phyloP scores from a whole-genome alignment of 2,329 filamentous ascomycete genomes.

The Talaromyces marneffei region DNA sequence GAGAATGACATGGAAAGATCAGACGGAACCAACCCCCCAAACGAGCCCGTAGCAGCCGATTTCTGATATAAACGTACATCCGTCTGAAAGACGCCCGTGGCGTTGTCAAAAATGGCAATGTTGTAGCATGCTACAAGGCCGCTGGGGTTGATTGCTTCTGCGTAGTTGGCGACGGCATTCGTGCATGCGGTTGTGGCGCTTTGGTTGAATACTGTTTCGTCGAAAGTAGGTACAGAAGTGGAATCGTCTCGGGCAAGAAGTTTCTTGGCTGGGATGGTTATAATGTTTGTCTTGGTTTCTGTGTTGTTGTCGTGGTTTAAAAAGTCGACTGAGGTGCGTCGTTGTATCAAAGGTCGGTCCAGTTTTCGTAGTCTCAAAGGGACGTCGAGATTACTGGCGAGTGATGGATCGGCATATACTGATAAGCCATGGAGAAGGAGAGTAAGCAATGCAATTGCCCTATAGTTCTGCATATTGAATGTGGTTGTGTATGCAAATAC shows the following conservation, averaged over 20 bases:
- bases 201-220: slow-evolving; percentile 23
- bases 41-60: slow-evolving; percentile 49
- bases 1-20: slow-evolving; percentile 26
- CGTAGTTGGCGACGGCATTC: slow-evolving; percentile 50
- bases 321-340: not conserved
- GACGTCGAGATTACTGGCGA: slow-evolving; percentile 3
- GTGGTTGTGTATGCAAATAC: not conserved
- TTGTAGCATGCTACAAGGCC: slow-evolving; percentile 81
- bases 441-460: not conserved
- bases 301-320: not conserved
- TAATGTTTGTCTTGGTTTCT: not conserved
- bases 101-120: slow-evolving; percentile 59
- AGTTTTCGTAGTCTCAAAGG: not conserved
- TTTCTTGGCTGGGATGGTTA: not conserved
- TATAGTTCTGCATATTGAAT: slow-evolving; percentile 2
- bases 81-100: slow-evolving; percentile 66
- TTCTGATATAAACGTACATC: slow-evolving; percentile 71
- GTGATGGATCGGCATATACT: not conserved
- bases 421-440: slow-evolving; percentile 5
- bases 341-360: not conserved
- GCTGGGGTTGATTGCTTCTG: slow-evolving; percentile 59
- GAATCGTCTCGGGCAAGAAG: not conserved
- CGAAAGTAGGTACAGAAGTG: slow-evolving; percentile 13
- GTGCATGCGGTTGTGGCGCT: slow-evolving; percentile 55
- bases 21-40: slow-evolving; percentile 36